A percentile compares a stretch with the other conserved stretches of the same genome.
These are phyloP conservation scores for Phytomonas francai DNA, from an alignment of 208 protist genomes.

Conservation along the genomic window DNA sequence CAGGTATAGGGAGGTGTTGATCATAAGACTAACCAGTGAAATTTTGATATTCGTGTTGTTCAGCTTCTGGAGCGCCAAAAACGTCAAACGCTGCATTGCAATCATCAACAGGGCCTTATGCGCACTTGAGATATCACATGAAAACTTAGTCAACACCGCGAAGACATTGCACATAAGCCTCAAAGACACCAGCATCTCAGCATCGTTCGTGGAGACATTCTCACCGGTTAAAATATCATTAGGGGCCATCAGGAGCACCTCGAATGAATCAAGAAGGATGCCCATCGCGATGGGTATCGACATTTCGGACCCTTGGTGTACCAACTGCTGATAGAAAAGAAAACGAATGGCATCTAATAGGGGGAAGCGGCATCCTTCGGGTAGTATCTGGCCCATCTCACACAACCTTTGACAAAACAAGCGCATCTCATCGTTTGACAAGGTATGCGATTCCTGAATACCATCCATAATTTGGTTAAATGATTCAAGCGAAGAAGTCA, in stretches of 20 bases:
- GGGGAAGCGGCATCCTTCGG: neutral
- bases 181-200: neutral
- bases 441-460: neutral
- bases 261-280: neutral
- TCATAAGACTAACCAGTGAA: neutral
- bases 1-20: neutral
- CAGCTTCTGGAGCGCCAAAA: neutral
- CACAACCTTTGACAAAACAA: neutral
- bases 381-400: neutral
- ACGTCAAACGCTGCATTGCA: neutral
- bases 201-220: neutral
- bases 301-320: neutral
- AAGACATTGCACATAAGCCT: neutral
- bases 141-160: neutral
- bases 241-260: neutral
- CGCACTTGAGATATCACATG: neutral
- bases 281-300: neutral
- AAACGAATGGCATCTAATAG: neutral
- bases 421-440: neutral
- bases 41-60: neutral
- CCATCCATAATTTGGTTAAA: neutral
- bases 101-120: neutral
- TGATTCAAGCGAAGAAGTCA: neutral
- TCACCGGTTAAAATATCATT: neutral
- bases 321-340: neutral